phyloP scores from a whole-genome alignment of 306 rosid species.

The Inga oerstediana region DNA sequence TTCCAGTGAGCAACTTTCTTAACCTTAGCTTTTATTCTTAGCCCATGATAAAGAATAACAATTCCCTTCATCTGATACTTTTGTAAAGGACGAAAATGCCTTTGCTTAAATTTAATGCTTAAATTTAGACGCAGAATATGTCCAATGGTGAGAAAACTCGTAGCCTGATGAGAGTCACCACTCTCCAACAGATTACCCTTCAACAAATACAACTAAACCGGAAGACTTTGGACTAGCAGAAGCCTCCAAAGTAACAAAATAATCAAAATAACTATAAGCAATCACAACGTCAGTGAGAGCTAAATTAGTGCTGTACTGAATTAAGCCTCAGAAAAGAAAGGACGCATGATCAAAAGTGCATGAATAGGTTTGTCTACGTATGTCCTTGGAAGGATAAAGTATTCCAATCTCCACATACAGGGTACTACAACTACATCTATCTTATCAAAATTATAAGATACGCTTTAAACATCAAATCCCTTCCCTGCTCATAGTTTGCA shows the following conservation, averaged over 20 bases:
- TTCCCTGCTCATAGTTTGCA: neutral
- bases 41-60: neutral
- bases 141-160: neutral
- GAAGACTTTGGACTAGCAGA: slow-evolving; percentile 8
- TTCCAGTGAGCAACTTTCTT: neutral
- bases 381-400: neutral
- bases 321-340: neutral
- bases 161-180: neutral
- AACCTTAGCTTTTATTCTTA: neutral
- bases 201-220: slow-evolving; percentile 9
- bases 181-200: neutral
- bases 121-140: neutral
- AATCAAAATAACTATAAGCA: neutral
- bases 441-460: neutral
- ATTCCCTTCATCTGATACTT: slow-evolving; percentile 1
- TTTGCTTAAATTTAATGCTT: neutral
- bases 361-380: neutral
- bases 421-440: neutral
- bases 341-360: neutral
- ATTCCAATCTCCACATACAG: neutral
- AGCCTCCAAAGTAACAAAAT: neutral
- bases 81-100: neutral
- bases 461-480: neutral
- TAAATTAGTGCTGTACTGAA: neutral
- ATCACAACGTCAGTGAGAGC: slow-evolving; percentile 6